These are phyloP conservation scores for Calonectria pauciramosa DNA, from an alignment of 2,329 filamentous ascomycete genomes.

Conservation along the genomic window DNA sequence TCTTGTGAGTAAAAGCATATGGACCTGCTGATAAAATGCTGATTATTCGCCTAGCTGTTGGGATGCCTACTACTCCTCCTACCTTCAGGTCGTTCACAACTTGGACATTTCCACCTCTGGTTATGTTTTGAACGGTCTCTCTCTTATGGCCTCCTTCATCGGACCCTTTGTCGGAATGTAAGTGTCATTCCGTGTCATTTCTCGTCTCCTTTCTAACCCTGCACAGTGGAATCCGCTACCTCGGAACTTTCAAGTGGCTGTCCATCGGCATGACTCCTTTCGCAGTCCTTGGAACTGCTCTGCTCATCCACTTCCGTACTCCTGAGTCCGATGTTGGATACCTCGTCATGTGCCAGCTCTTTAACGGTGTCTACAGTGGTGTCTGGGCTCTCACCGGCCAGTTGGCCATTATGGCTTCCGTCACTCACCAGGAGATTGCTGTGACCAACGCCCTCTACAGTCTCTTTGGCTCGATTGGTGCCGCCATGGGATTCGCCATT, in stretches of 20 bases:
- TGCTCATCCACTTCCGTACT: constrained; percentile 59
- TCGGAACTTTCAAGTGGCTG: constrained; percentile 55
- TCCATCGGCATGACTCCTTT: constrained; percentile 56
- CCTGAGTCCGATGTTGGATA: constrained; percentile 54
- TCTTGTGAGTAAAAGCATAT: constrained; percentile 43
- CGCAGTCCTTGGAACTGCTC: constrained; percentile 56
- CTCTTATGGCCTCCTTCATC: constrained; percentile 61
- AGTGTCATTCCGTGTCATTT: constrained; percentile 12
- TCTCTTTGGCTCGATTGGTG: constrained; percentile 47
- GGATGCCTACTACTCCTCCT: constrained; percentile 66
- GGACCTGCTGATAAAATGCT: constrained; percentile 64
- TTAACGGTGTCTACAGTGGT: constrained; percentile 62
- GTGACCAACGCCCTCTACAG: constrained; percentile 48
- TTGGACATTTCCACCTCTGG: constrained; percentile 54
- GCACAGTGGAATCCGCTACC: constrained; percentile 28
- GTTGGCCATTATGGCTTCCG: constrained; percentile 48
- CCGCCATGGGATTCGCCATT: constrained; percentile 49
- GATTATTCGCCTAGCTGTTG: constrained; percentile 55
- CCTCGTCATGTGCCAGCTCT: constrained; percentile 69
- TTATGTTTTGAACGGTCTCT: constrained; percentile 62
- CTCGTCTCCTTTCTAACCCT: background rate
- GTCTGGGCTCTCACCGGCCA: constrained; percentile 59
- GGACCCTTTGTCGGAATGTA: constrained; percentile 61
- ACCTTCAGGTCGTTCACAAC: constrained; percentile 62
- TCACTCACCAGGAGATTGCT: constrained; percentile 50